A percentile compares a stretch with the other conserved stretches of the same genome.
Conservation (phyloP, 139 green algal species). For the Chlamydomonas schloesseri region DNA sequence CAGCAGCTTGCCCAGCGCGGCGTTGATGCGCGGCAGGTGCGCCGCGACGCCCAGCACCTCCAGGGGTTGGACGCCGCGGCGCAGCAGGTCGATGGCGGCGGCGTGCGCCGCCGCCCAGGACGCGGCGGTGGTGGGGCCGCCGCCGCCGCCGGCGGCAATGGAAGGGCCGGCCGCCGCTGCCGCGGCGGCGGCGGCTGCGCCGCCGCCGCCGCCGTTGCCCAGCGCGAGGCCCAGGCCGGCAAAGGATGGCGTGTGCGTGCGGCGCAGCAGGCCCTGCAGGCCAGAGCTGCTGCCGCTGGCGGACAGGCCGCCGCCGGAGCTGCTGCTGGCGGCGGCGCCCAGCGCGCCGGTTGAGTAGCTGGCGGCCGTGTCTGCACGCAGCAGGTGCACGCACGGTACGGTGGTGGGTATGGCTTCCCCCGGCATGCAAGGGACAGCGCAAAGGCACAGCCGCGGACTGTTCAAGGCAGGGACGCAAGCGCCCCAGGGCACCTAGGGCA, state of each 20-base stretch:
- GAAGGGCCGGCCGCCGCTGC: not conserved
- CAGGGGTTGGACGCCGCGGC: conserved; percentile 67
- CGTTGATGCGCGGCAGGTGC: conserved; percentile 43
- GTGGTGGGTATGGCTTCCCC: no score
- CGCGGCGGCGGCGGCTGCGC: not conserved
- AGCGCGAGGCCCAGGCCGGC: conserved; percentile 1
- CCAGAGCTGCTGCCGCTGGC: conserved; percentile 16
- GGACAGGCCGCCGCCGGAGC: conserved; percentile 1
- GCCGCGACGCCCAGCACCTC: conserved; percentile 62
- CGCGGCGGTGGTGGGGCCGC: not conserved
- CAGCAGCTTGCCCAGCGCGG: conserved; percentile 56
- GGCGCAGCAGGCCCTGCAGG: conserved; percentile 31
- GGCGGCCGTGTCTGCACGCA: no score
- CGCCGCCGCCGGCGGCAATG: not conserved
- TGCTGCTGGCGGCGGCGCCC: not conserved
- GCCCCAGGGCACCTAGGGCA: no score
- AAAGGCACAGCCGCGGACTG: no score
- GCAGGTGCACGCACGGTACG: no score
- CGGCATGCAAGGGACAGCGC: no score
- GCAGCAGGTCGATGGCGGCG: conserved; percentile 60
- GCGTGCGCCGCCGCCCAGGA: not conserved
- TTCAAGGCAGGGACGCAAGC: no score
- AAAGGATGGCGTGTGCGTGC: not conserved
- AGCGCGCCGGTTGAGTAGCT: not conserved
- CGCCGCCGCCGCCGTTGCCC: no score